Conservation (phyloP, 495 filamentous ascomycete genomes). For the Penicillium pulvis region DNA sequence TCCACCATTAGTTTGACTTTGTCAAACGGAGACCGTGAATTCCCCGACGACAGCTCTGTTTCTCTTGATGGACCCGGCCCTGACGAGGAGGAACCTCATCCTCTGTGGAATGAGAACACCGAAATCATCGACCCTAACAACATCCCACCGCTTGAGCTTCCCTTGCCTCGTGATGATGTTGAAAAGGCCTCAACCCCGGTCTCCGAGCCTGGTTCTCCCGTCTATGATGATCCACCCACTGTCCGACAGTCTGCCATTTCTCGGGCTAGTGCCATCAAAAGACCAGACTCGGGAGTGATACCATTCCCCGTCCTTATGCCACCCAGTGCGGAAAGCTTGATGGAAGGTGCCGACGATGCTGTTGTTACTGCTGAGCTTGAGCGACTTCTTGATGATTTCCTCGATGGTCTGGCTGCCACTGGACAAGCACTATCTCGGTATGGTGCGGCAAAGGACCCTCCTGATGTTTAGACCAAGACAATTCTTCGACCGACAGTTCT, state of each 20-base stretch:
- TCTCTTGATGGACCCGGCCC: slow-evolving; percentile 46
- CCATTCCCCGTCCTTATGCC: slow-evolving; percentile 38
- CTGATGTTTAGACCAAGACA: background rate
- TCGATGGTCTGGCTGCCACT: slow-evolving; percentile 39
- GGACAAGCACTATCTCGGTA: slow-evolving; percentile 34
- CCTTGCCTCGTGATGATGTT: slow-evolving; percentile 17
- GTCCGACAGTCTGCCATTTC: slow-evolving; percentile 16
- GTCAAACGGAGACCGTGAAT: background rate
- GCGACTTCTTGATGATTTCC: slow-evolving; percentile 41
- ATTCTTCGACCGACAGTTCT: background rate
- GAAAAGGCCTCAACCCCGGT: slow-evolving; percentile 10
- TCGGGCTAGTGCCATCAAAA: background rate
- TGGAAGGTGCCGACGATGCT: slow-evolving; percentile 35
- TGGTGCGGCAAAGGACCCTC: background rate
- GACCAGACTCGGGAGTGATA: slow-evolving; percentile 19
- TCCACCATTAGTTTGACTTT: background rate
- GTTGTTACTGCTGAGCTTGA: slow-evolving; percentile 40
- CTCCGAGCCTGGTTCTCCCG: slow-evolving; percentile 33
- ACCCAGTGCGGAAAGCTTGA: slow-evolving; percentile 37
- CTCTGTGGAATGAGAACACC: slow-evolving; percentile 23
- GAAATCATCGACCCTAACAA: slow-evolving; percentile 8
- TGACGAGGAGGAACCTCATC: slow-evolving; percentile 37
- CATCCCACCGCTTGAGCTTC: slow-evolving; percentile 18
- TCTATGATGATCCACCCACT: slow-evolving; percentile 32
- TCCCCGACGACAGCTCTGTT: slow-evolving; percentile 10